Percentiles rank a stretch among this genome's conserved stretches.
These are phyloP conservation scores for Quercus mongolica DNA, from an alignment of 306 rosid species.

Conservation along the genomic window DNA sequence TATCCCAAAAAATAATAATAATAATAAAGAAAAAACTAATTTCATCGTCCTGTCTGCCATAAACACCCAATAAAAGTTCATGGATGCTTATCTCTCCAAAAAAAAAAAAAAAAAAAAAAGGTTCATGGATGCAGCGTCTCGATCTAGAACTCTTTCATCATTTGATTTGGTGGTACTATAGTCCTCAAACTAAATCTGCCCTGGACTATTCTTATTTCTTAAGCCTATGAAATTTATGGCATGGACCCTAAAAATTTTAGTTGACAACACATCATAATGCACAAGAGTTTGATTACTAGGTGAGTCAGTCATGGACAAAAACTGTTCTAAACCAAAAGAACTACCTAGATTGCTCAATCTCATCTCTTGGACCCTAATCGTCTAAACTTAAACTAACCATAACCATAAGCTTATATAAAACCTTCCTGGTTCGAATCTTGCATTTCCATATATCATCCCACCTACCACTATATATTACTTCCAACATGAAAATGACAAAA, in stretches of 20 bases:
- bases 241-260: background rate
- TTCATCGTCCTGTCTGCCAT: background rate
- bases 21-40: background rate
- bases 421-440: background rate
- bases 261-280: background rate
- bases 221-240: too few species aligned
- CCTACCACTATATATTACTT: background rate
- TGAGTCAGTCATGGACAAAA: too few species aligned
- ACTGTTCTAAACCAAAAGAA: background rate
- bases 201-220: too few species aligned
- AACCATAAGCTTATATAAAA: background rate
- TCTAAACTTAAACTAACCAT: background rate
- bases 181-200: background rate
- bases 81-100: too few species aligned
- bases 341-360: background rate
- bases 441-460: background rate
- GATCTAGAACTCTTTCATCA: background rate
- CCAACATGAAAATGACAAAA: background rate
- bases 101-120: background rate
- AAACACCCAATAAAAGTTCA: background rate
- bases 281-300: background rate
- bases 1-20: too few species aligned
- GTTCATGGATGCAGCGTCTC: background rate
- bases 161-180: background rate
- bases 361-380: background rate